Conservation (phyloP, 208 protist species). For the Crithidia fasciculata region DNA sequence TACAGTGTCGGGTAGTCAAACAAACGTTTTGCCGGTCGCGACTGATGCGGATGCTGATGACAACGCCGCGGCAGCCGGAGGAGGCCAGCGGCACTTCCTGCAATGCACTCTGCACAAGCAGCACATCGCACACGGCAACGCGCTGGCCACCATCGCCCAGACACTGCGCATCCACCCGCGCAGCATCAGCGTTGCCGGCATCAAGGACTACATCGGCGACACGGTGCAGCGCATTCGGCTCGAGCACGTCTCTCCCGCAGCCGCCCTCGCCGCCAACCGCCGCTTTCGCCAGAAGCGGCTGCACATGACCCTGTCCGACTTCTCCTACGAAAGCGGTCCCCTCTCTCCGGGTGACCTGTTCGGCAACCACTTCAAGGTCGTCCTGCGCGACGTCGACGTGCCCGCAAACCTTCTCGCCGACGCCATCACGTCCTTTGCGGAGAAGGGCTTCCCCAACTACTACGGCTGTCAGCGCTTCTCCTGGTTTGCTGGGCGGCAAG, state of each 20-base stretch:
- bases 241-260: slow-evolving; percentile 65
- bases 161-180: slow-evolving; percentile 80
- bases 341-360: slow-evolving; percentile 74
- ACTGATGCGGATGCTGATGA: too few relatives aligned
- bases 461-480: slow-evolving; percentile 91
- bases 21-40: too few relatives aligned
- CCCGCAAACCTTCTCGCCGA: slow-evolving; percentile 43
- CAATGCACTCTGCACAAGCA: slow-evolving; percentile 87
- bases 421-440: slow-evolving; percentile 52
- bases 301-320: slow-evolving; percentile 73
- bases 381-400: slow-evolving; percentile 77
- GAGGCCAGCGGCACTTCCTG: slow-evolving; percentile 44
- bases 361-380: slow-evolving; percentile 85
- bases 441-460: slow-evolving; percentile 88
- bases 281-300: slow-evolving; percentile 44
- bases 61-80: too few relatives aligned
- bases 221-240: slow-evolving; percentile 84
- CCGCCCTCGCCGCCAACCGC: slow-evolving; percentile 66
- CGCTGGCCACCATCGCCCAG: slow-evolving; percentile 65
- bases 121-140: slow-evolving; percentile 76
- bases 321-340: slow-evolving; percentile 75
- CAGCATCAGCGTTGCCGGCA: slow-evolving; percentile 79
- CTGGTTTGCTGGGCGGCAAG: slow-evolving; percentile 82
- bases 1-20: too few relatives aligned
- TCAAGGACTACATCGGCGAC: slow-evolving; percentile 91